Conservation (phyloP, 2,329 filamentous ascomycete genomes). For the Cladosporium colombiae region DNA sequence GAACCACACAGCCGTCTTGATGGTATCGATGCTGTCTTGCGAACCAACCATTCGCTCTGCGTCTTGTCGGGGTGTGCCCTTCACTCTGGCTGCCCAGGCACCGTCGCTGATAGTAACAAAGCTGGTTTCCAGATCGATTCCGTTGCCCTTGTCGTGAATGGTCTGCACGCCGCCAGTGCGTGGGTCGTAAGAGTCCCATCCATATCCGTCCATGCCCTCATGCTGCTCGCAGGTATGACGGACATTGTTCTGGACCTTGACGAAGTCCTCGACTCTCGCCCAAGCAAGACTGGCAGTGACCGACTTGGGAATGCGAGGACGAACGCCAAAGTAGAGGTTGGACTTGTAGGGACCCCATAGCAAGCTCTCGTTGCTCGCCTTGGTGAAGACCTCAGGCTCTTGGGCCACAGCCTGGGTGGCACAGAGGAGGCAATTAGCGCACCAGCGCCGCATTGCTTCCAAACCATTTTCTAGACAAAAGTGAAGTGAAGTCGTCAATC, state of each 20-base stretch:
- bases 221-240: constrained; percentile 95
- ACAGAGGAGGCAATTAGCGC: constrained; percentile 29
- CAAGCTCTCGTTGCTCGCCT: constrained; percentile 73
- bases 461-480: constrained; percentile 23
- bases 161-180: constrained; percentile 83
- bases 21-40: constrained; percentile 42
- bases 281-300: constrained; percentile 84
- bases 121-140: constrained; percentile 85
- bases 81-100: constrained; percentile 88
- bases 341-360: constrained; percentile 95
- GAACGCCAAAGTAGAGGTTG: constrained; percentile 90
- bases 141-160: constrained; percentile 86
- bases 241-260: constrained; percentile 73
- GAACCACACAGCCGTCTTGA: constrained; percentile 78
- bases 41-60: constrained; percentile 47
- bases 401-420: constrained; percentile 26
- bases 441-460: constrained; percentile 27
- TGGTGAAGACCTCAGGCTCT: constrained; percentile 36
- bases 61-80: constrained; percentile 73
- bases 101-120: constrained; percentile 94
- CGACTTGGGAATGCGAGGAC: constrained; percentile 78
- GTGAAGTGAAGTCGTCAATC: neutral
- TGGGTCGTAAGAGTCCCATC: constrained; percentile 96
- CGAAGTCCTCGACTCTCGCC: constrained; percentile 79
- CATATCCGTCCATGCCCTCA: constrained; percentile 91